Conservation (phyloP, 495 filamentous ascomycete species). For the Aspergillus funiculosus region DNA sequence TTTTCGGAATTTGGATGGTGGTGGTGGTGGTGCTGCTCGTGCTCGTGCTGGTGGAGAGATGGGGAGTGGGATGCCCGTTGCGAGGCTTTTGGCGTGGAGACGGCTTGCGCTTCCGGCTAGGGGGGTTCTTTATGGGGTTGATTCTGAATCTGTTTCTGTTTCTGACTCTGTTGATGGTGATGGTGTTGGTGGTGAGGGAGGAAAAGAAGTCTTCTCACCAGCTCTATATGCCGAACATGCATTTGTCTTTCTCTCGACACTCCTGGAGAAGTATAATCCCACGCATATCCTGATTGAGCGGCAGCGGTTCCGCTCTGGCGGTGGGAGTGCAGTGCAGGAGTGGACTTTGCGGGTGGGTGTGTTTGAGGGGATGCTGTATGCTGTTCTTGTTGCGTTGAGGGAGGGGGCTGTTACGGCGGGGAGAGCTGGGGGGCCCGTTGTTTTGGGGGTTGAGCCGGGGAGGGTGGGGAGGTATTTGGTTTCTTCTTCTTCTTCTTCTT, state of each 20-base stretch:
- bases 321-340: slow-evolving; percentile 62
- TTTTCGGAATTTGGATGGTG: too few relatives aligned
- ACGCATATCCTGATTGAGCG: slow-evolving; percentile 81
- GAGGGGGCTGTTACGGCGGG: not conserved
- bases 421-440: slow-evolving; percentile 20
- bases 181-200: too few relatives aligned
- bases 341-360: slow-evolving; percentile 91
- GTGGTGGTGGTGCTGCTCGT: too few relatives aligned
- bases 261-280: slow-evolving; percentile 47
- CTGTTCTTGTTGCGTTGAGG: slow-evolving; percentile 56
- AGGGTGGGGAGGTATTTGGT: slow-evolving; percentile 38
- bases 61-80: too few relatives aligned
- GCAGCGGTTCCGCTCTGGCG: slow-evolving; percentile 73
- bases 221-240: slow-evolving; percentile 54
- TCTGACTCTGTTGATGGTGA: too few relatives aligned
- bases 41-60: too few relatives aligned
- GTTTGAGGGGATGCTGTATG: slow-evolving; percentile 84
- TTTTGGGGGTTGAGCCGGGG: slow-evolving; percentile 38
- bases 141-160: too few relatives aligned
- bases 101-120: not conserved
- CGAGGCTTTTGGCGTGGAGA: too few relatives aligned
- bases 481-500: not conserved
- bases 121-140: too few relatives aligned
- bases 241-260: slow-evolving; percentile 50
- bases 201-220: slow-evolving; percentile 44